Conservation (phyloP, 2,329 filamentous ascomycete genomes). For the Fusarium oxysporum region DNA sequence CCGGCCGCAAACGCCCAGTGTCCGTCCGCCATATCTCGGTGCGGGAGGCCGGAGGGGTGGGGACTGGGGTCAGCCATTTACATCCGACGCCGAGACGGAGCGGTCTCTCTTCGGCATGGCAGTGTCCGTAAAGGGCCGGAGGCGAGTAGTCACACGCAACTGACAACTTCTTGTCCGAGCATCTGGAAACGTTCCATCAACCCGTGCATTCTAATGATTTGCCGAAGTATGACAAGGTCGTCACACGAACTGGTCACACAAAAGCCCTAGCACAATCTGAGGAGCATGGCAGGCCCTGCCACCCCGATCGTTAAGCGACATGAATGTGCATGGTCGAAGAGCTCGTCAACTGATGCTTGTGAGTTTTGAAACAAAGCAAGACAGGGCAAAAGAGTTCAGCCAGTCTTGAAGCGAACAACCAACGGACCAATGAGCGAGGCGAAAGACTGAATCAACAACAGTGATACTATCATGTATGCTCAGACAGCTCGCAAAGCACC, state of each 20-base stretch:
- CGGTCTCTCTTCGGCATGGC: slow-evolving; percentile 33
- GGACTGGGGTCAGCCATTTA: slow-evolving; percentile 2
- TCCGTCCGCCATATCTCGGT: slow-evolving; percentile 30
- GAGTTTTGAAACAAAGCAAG: slow-evolving; percentile 9
- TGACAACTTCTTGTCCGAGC: slow-evolving; percentile 28
- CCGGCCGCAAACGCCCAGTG: slow-evolving; percentile 25
- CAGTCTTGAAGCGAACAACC: background rate
- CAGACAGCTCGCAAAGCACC: slow-evolving; percentile 19
- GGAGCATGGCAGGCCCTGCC: background rate
- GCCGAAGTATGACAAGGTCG: slow-evolving; percentile 26
- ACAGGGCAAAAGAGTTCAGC: slow-evolving; percentile 18
- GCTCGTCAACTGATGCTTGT: slow-evolving; percentile 2
- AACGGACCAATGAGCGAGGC: slow-evolving; percentile 10
- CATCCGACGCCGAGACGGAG: slow-evolving; percentile 34
- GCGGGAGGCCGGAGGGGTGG: slow-evolving; percentile 28
- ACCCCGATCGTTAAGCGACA: slow-evolving; percentile 11
- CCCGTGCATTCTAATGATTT: slow-evolving; percentile 26
- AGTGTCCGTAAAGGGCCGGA: slow-evolving; percentile 35
- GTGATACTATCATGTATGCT: slow-evolving; percentile 9
- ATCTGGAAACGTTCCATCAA: slow-evolving; percentile 42
- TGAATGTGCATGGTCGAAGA: slow-evolving; percentile 6
- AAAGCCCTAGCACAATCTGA: slow-evolving; percentile 16
- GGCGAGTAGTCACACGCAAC: slow-evolving; percentile 29
- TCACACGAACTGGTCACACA: slow-evolving; percentile 19
- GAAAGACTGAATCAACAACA: slow-evolving; percentile 5